phyloP scores from a whole-genome alignment of 495 filamentous ascomycete species.

The Letharia columbiana region DNA sequence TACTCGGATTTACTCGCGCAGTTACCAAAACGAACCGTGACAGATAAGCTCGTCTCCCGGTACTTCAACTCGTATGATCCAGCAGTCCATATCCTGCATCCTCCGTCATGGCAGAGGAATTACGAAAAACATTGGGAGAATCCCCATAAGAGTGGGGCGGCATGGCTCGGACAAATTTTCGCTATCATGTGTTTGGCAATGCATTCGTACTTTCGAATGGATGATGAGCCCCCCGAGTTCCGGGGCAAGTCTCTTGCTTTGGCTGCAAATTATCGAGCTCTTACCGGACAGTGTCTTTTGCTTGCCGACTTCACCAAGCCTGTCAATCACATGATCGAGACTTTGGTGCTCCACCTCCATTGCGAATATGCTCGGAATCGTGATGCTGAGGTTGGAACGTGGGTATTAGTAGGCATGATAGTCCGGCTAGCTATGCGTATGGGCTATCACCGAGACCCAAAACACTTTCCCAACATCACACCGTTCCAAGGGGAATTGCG shows the following conservation, averaged over 20 bases:
- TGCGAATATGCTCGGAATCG: conserved; percentile 69
- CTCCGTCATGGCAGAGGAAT: conserved; percentile 33
- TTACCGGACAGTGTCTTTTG: conserved; percentile 80
- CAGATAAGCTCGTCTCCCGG: conserved; percentile 67
- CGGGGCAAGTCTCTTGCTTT: conserved; percentile 61
- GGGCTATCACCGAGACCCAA: conserved; percentile 91
- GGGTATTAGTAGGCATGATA: conserved; percentile 73
- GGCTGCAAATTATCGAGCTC: conserved; percentile 66
- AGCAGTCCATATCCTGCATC: conserved; percentile 44
- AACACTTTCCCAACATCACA: conserved; percentile 70
- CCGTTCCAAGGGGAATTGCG: conserved; percentile 91
- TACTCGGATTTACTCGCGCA: conserved; percentile 69
- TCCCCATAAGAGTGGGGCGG: conserved; percentile 66
- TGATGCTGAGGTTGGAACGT: conserved; percentile 73
- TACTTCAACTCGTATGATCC: conserved; percentile 68
- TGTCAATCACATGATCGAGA: conserved; percentile 77
- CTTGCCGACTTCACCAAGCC: conserved; percentile 87
- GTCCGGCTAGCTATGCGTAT: conserved; percentile 83
- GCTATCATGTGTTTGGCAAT: conserved; percentile 83
- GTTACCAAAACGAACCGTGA: conserved; percentile 69
- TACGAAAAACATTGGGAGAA: conserved; percentile 85
- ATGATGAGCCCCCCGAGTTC: conserved; percentile 85
- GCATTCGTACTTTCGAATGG: conserved; percentile 81
- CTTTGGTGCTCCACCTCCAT: conserved; percentile 75
- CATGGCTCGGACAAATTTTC: conserved; percentile 87